A percentile compares a stretch with the other conserved stretches of the same genome.
phyloP scores from a whole-genome alignment of 2,329 filamentous ascomycete species.

The Periconia digitata region DNA sequence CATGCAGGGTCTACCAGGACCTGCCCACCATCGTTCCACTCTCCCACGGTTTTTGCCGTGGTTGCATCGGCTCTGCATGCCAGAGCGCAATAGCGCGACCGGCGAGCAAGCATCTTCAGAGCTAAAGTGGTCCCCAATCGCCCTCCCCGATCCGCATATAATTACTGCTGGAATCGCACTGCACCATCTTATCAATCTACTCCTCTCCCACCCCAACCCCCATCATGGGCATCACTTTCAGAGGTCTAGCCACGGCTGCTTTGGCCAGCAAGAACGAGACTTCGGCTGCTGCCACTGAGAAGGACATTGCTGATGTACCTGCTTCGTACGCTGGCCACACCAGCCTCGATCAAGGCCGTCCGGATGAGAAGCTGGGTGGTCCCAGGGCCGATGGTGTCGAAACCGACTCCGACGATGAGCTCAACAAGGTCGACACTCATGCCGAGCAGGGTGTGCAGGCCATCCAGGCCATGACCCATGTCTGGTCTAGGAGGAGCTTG shows the following conservation, averaged over 20 bases:
- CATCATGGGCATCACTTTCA: constrained; percentile 40
- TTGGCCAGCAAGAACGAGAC: constrained; percentile 21
- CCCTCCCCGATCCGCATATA: constrained; percentile 5
- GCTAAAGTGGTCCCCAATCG: not conserved
- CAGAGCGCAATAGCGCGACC: not conserved
- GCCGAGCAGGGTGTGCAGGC: constrained; percentile 32
- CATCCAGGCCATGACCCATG: constrained; percentile 28
- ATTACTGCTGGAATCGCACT: too few relatives aligned
- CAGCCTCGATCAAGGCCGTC: constrained; percentile 22
- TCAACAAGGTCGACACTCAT: constrained; percentile 35
- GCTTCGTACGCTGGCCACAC: constrained; percentile 29
- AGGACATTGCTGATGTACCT: constrained; percentile 30
- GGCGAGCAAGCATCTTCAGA: not conserved
- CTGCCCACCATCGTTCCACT: too few relatives aligned
- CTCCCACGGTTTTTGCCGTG: not conserved
- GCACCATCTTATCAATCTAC: constrained; percentile 31
- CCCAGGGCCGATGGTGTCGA: constrained; percentile 17
- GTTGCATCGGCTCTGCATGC: not conserved
- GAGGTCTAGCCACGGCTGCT: constrained; percentile 29
- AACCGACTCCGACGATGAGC: constrained; percentile 27
- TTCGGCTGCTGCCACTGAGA: constrained; percentile 18
- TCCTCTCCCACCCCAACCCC: constrained; percentile 1
- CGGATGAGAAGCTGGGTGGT: constrained; percentile 32
- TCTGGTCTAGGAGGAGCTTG: constrained; percentile 32
- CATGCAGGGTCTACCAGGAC: too few relatives aligned